Percentiles rank a stretch among this genome's conserved stretches.
Evolutionary conservation across 169 alveolate species (phyloP).

Genomic region (Eimeria sp.): DNA sequence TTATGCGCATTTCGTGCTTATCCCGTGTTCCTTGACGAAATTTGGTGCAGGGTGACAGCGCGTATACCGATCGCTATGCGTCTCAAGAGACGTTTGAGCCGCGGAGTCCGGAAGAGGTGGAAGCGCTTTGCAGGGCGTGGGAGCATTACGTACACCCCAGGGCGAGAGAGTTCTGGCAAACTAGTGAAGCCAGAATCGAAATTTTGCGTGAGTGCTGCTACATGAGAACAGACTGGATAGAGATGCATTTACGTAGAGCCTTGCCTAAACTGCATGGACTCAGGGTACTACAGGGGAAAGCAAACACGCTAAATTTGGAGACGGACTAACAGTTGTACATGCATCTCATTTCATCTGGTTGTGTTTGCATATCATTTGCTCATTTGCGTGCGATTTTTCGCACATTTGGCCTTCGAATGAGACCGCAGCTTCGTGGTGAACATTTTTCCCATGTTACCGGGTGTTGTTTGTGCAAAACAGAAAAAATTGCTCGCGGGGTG

Average conservation of each 20-base stretch:
- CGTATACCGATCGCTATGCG: slow-evolving; percentile 78
- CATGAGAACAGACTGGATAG: neutral
- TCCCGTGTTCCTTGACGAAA: no score
- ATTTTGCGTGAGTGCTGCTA: slow-evolving; percentile 88
- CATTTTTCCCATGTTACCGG: neutral
- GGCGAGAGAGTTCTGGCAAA: slow-evolving; percentile 95
- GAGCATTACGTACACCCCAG: slow-evolving; percentile 96
- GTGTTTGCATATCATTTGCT: no score
- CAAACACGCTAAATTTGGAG: neutral
- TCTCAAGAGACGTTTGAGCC: slow-evolving; percentile 88
- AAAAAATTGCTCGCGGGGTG: slow-evolving; percentile 91
- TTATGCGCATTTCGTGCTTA: neutral
- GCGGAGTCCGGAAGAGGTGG: slow-evolving; percentile 94
- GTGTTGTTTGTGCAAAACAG: slow-evolving; percentile 82
- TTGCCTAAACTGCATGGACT: no score
- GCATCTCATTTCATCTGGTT: neutral
- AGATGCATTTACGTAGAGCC: no score
- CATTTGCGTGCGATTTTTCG: neutral
- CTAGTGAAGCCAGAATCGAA: slow-evolving; percentile 90
- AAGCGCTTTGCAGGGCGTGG: slow-evolving; percentile 93
- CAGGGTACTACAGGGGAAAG: no score
- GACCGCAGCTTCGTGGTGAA: neutral
- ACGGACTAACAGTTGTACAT: neutral
- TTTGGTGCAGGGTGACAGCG: slow-evolving; percentile 70
- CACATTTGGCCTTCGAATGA: no score